Percentiles rank a stretch among this genome's conserved stretches.
These are phyloP conservation scores for barley (Hordeum vulgare) DNA, from an alignment of 176 grass and related monocot genomes.

Conservation along the genomic window DNA sequence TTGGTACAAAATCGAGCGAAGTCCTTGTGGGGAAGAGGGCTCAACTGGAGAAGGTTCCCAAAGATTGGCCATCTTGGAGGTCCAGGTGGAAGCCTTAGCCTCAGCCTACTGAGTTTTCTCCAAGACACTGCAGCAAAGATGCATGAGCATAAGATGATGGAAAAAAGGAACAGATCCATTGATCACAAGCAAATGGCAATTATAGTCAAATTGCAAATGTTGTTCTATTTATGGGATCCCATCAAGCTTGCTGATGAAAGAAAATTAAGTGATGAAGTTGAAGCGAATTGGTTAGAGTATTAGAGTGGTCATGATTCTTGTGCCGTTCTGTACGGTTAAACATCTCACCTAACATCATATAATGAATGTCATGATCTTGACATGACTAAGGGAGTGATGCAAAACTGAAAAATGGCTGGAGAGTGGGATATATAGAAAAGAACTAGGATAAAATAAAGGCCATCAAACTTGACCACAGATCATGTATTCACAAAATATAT, in stretches of 20 bases:
- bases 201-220: slow-evolving; percentile 28
- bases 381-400: slow-evolving; percentile 30
- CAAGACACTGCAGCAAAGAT: slow-evolving; percentile 34
- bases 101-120: slow-evolving; percentile 29
- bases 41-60: slow-evolving; percentile 74
- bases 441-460: slow-evolving; percentile 6
- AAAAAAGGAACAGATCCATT: slow-evolving; percentile 40
- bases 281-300: slow-evolving; percentile 43
- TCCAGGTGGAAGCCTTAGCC: slow-evolving; percentile 69
- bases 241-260: slow-evolving; percentile 13
- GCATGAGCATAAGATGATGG: slow-evolving; percentile 46
- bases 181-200: slow-evolving; percentile 18
- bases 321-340: slow-evolving; percentile 51
- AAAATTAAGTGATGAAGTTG: slow-evolving; percentile 32
- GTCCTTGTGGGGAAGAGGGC: slow-evolving; percentile 79
- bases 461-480: not conserved
- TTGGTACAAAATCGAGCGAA: slow-evolving; percentile 66
- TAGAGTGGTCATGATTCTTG: slow-evolving; percentile 61
- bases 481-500: slow-evolving; percentile 2
- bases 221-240: slow-evolving; percentile 34
- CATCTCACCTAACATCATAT: slow-evolving; percentile 42
- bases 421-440: not conserved
- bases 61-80: slow-evolving; percentile 72
- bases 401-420: not conserved
- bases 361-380: slow-evolving; percentile 58